Evolutionary conservation across 2,329 filamentous ascomycete genomes (phyloP).

Genomic region (Raffaelea albimanens): DNA sequence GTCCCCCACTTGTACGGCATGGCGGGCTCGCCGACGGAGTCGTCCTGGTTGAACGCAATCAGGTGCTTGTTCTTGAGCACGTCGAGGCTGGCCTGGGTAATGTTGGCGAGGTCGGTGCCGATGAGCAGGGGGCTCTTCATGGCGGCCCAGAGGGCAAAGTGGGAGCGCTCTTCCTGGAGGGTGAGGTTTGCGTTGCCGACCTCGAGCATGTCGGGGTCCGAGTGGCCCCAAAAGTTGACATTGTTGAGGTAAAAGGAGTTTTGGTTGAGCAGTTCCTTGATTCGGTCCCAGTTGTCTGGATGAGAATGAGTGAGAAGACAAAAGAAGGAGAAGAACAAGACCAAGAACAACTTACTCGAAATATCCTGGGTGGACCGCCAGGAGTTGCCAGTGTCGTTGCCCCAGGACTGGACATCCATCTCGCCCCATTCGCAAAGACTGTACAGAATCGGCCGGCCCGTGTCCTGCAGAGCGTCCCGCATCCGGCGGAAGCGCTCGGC

Average conservation of each 20-base stretch:
- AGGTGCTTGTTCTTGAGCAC: constrained; percentile 32
- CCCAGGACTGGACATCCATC: constrained; percentile 33
- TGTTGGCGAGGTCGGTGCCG: constrained; percentile 28
- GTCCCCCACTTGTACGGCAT: constrained; percentile 38
- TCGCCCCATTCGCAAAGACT: constrained; percentile 37
- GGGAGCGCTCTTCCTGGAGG: constrained; percentile 33
- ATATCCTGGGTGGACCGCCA: constrained; percentile 22
- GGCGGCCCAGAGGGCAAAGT: constrained; percentile 42
- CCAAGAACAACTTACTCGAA: constrained; percentile 15
- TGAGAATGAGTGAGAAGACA: too few species aligned
- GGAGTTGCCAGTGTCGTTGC: constrained; percentile 29
- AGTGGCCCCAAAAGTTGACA: constrained; percentile 38
- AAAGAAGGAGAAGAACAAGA: too few species aligned
- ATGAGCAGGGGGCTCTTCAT: constrained; percentile 42
- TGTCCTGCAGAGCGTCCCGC: constrained; percentile 30
- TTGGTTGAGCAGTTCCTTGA: constrained; percentile 34
- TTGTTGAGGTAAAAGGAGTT: constrained; percentile 35
- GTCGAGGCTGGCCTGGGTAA: constrained; percentile 24
- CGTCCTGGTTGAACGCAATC: constrained; percentile 36
- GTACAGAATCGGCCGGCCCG: constrained; percentile 31
- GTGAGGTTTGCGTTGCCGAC: constrained; percentile 40
- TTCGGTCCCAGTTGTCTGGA: constrained; percentile 11
- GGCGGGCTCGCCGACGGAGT: constrained; percentile 28
- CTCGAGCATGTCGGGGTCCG: constrained; percentile 41
- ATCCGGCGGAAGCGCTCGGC: constrained; percentile 32